phyloP scores from a whole-genome alignment of 257 asterid genomes.

The Nicotiana obtusifolia region DNA sequence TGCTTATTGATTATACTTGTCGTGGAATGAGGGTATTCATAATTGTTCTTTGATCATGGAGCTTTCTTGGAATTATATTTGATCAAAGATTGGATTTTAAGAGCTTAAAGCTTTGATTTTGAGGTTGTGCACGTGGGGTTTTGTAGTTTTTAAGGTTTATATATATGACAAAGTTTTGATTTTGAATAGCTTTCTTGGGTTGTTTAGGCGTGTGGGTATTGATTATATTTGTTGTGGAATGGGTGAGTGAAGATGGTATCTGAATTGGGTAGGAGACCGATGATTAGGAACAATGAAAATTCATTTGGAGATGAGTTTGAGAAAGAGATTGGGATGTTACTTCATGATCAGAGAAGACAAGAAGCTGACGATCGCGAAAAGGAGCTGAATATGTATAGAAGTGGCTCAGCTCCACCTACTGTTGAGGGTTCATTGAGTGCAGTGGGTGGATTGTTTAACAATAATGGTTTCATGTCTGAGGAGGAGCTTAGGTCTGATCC shows the following conservation, averaged over 20 bases:
- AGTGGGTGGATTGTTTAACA: slow-evolving; percentile 75
- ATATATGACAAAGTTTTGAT: background rate
- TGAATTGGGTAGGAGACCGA: slow-evolving; percentile 69
- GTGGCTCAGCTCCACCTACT: slow-evolving; percentile 99
- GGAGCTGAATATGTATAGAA: slow-evolving; percentile 87
- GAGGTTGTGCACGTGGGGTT: slow-evolving; percentile 5
- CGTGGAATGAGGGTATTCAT: background rate
- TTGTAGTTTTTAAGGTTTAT: background rate
- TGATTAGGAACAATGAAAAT: slow-evolving; percentile 62
- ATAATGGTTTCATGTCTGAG: slow-evolving; percentile 68
- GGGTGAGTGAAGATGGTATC: slow-evolving; percentile 44
- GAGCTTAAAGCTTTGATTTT: slow-evolving; percentile 10
- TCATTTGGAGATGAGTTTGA: slow-evolving; percentile 82
- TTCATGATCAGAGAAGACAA: slow-evolving; percentile 66
- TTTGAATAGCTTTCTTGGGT: no score
- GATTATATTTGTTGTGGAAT: no score
- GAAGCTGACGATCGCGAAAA: slow-evolving; percentile 78
- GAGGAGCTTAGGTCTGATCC: slow-evolving; percentile 99
- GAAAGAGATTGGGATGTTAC: slow-evolving; percentile 70
- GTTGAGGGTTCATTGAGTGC: slow-evolving; percentile 92
- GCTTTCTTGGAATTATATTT: background rate
- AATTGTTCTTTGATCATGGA: slow-evolving; percentile 1
- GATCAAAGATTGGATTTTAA: slow-evolving; percentile 1
- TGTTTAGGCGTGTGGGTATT: no score
- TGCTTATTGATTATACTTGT: background rate